phyloP scores from a whole-genome alignment of 129 eudicot genomes.

The Cynara cardunculus region DNA sequence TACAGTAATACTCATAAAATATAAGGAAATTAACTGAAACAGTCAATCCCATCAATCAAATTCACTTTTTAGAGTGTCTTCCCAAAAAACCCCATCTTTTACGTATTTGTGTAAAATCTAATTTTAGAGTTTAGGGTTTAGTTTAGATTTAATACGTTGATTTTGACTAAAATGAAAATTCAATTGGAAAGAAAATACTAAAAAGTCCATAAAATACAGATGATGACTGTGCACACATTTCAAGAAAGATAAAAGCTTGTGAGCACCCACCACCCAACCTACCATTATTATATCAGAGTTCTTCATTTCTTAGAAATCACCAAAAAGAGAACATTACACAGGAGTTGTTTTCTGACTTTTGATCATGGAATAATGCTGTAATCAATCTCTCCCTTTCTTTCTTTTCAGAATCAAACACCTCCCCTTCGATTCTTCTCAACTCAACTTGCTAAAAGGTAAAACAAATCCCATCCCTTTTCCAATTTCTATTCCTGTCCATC shows the following conservation, averaged over 20 bases:
- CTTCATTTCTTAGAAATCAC: slow-evolving; percentile 17
- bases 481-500: not conserved
- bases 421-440: slow-evolving; percentile 20
- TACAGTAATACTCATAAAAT: too few relatives aligned
- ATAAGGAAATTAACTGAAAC: too few relatives aligned
- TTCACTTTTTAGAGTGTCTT: too few relatives aligned
- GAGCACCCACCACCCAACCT: not conserved
- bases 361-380: slow-evolving; percentile 21
- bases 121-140: too few relatives aligned
- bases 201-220: too few relatives aligned
- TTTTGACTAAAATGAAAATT: too few relatives aligned
- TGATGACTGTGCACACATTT: slow-evolving; percentile 18
- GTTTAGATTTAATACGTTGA: too few relatives aligned
- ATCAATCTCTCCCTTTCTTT: slow-evolving; percentile 14
- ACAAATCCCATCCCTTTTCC: not conserved
- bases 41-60: too few relatives aligned
- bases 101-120: too few relatives aligned
- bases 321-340: not conserved
- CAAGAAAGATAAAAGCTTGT: slow-evolving; percentile 25
- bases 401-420: slow-evolving; percentile 17
- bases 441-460: slow-evolving; percentile 24
- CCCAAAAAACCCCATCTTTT: too few relatives aligned
- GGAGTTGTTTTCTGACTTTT: slow-evolving; percentile 16
- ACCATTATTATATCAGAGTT: not conserved
- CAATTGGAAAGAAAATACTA: too few relatives aligned